Conservation (phyloP, 2,329 filamentous ascomycete species). For the Elsinoe fawcettii region DNA sequence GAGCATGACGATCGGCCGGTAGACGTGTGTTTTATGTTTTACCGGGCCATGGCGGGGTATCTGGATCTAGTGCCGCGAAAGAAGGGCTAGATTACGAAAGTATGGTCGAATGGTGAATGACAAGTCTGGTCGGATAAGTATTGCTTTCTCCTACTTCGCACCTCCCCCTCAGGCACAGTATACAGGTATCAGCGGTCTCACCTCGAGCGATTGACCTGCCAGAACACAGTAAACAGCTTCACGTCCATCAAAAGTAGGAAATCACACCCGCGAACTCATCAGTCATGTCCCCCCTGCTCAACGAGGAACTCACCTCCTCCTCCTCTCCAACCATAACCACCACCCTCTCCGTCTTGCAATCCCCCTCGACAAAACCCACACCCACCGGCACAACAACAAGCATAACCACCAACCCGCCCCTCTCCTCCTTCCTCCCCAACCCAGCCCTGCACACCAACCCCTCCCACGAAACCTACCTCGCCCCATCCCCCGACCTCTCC, state of each 20-base stretch:
- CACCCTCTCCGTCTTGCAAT: not conserved
- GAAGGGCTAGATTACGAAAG: not conserved
- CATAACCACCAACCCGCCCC: slow-evolving; percentile 21
- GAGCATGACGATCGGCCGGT: not conserved
- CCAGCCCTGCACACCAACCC: slow-evolving; percentile 25
- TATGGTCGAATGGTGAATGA: too few species aligned
- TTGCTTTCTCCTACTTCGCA: not conserved
- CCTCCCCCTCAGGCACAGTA: too few species aligned
- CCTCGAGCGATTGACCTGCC: not conserved
- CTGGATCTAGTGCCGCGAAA: not conserved
- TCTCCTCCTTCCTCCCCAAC: slow-evolving; percentile 18
- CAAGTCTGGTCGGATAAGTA: not conserved
- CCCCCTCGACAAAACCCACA: not conserved
- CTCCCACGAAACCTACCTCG: slow-evolving; percentile 25
- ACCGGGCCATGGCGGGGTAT: not conserved
- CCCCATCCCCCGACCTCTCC: slow-evolving; percentile 22
- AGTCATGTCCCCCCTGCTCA: not conserved
- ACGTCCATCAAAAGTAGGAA: not conserved
- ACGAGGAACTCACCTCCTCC: slow-evolving; percentile 18
- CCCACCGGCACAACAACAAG: not conserved
- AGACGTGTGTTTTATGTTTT: not conserved
- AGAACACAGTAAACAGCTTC: not conserved
- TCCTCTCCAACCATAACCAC: not conserved
- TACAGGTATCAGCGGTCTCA: not conserved
- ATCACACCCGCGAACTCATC: not conserved